phyloP scores from a whole-genome alignment of 2,329 filamentous ascomycete genomes.

The Trichoderma aggressivum region DNA sequence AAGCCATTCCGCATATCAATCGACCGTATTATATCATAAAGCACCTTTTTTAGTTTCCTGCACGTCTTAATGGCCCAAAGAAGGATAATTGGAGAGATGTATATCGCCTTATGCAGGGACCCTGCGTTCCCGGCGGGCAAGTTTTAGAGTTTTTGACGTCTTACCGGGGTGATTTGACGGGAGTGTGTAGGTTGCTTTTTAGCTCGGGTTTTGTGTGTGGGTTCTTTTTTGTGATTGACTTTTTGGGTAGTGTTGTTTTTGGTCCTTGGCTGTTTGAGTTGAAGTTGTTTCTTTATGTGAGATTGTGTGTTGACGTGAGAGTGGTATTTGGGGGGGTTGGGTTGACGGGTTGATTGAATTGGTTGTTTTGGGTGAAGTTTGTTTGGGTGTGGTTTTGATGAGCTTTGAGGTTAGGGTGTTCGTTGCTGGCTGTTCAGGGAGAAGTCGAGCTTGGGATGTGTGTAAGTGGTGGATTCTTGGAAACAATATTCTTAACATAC shows the following conservation, averaged over 20 bases:
- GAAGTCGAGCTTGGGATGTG: not conserved
- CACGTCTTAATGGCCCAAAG: not conserved
- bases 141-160: not conserved
- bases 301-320: not conserved
- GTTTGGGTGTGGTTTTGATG: not conserved
- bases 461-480: no score
- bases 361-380: not conserved
- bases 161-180: not conserved
- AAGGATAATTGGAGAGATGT: not conserved
- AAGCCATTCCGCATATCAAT: not conserved
- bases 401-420: not conserved
- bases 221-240: not conserved
- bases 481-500: not conserved
- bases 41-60: not conserved
- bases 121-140: not conserved
- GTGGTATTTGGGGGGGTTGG: not conserved
- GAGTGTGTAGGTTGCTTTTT: not conserved
- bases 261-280: not conserved
- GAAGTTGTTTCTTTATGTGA: not conserved
- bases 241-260: not conserved
- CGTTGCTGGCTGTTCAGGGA: not conserved
- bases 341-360: not conserved
- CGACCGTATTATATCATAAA: not conserved
- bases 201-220: not conserved
- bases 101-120: not conserved